Conservation (phyloP, 345 rosid species). For the Camelina sativa region DNA sequence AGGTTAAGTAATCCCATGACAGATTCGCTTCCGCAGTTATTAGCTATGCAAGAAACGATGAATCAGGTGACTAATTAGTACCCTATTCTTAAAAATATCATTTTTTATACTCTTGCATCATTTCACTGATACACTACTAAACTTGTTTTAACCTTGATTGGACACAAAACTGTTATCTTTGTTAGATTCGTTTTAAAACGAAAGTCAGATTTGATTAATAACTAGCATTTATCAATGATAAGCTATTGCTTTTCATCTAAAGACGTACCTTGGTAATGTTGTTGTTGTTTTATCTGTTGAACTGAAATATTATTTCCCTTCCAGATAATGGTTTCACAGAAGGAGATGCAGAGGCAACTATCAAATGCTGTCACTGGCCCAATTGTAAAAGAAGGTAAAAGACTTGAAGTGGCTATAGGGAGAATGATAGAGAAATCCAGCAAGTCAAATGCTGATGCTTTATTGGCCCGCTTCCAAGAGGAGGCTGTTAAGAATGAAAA, state of each 20-base stretch:
- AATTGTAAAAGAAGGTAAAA: conserved; percentile 72
- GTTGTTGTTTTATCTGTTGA: not conserved
- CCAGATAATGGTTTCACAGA: conserved; percentile 69
- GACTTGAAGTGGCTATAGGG: conserved; percentile 77
- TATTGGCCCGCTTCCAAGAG: conserved; percentile 84
- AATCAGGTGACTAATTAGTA: conserved; percentile 64
- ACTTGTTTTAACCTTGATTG: conserved; percentile 6
- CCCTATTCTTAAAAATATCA: not conserved
- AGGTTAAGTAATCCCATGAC: conserved; percentile 48
- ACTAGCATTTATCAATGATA: conserved; percentile 18
- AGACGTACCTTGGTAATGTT: conserved; percentile 4
- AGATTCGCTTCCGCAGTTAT: conserved; percentile 56
- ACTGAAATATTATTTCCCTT: conserved; percentile 23
- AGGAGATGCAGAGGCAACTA: conserved; percentile 86
- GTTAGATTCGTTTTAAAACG: not conserved
- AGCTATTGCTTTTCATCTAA: conserved; percentile 2
- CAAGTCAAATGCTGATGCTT: conserved; percentile 77
- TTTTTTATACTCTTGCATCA: not conserved
- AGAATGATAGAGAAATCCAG: conserved; percentile 68
- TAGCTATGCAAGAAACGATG: conserved; percentile 67
- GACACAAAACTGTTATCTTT: not conserved
- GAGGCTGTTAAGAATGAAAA: conserved; percentile 72
- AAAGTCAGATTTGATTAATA: not conserved
- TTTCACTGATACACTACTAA: not conserved
- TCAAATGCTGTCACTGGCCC: conserved; percentile 58